Conservation (phyloP, 768 basidiomycete species). For the Crassisporium funariophilum region DNA sequence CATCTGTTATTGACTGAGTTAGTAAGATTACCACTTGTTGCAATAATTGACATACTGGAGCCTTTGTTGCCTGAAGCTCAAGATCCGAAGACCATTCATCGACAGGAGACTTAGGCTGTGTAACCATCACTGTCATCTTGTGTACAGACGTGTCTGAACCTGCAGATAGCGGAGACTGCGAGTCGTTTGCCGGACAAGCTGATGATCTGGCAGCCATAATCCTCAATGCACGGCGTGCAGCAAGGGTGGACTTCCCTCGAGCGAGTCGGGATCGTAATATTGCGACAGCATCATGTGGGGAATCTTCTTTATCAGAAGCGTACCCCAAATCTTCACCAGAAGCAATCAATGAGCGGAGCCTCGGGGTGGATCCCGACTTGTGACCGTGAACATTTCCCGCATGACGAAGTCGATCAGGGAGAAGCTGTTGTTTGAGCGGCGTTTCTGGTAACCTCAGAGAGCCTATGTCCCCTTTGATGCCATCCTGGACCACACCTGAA, state of each 20-base stretch:
- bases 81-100: neutral
- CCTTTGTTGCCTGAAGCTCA: neutral
- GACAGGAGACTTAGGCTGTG: neutral
- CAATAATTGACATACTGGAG: neutral
- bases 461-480: neutral
- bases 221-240: constrained; percentile 16
- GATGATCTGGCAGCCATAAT: constrained; percentile 9
- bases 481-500: constrained; percentile 2
- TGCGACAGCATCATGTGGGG: constrained; percentile 10
- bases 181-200: no score
- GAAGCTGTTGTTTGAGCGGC: neutral
- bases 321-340: constrained; percentile 9
- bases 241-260: constrained; percentile 6
- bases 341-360: neutral
- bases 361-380: neutral
- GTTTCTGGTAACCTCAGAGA: neutral
- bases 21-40: no score
- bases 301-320: constrained; percentile 7
- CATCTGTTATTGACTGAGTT: no score
- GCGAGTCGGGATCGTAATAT: constrained; percentile 6
- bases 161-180: no score
- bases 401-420: neutral
- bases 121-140: neutral
- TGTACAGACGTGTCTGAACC: neutral
- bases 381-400: neutral